Evolutionary conservation across 2,329 filamentous ascomycete genomes (phyloP).

Genomic region (Plectosphaerella cucumerina): DNA sequence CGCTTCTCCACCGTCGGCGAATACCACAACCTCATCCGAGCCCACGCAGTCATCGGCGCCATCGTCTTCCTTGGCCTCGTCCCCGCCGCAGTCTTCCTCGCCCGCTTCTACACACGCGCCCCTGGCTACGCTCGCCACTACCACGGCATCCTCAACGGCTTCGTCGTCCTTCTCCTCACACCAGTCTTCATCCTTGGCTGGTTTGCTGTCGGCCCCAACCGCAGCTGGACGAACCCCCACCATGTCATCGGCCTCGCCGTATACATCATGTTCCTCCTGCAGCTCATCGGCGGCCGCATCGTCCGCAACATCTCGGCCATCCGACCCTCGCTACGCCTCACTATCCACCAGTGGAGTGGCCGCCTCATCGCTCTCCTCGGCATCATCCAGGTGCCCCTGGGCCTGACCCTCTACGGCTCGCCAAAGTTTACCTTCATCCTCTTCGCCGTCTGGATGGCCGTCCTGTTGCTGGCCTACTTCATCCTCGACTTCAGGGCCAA

Average conservation of each 20-base stretch:
- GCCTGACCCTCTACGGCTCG: slow-evolving; percentile 87
- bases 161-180: slow-evolving; percentile 64
- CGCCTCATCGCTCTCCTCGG: slow-evolving; percentile 74
- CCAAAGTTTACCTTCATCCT: slow-evolving; percentile 81
- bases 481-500: slow-evolving; percentile 66
- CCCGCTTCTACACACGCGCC: slow-evolving; percentile 64
- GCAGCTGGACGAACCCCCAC: slow-evolving; percentile 75
- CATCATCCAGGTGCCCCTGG: slow-evolving; percentile 81
- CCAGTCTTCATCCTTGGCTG: slow-evolving; percentile 72
- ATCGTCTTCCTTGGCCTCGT: slow-evolving; percentile 72
- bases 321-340: slow-evolving; percentile 42
- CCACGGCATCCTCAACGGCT: slow-evolving; percentile 71
- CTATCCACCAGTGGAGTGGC: slow-evolving; percentile 87
- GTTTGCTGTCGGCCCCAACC: slow-evolving; percentile 69
- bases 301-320: slow-evolving; percentile 46
- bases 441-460: slow-evolving; percentile 72
- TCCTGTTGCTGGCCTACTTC: slow-evolving; percentile 73
- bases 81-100: slow-evolving; percentile 68
- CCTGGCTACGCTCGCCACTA: slow-evolving; percentile 59
- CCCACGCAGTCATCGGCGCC: slow-evolving; percentile 67
- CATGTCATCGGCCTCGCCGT: slow-evolving; percentile 80
- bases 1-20: slow-evolving; percentile 65
- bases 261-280: slow-evolving; percentile 67
- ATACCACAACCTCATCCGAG: slow-evolving; percentile 67
- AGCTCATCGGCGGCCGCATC: slow-evolving; percentile 65